Conservation (phyloP, 192 early-diverging fungal genomes). For the Blastocladiella britannica region DNA sequence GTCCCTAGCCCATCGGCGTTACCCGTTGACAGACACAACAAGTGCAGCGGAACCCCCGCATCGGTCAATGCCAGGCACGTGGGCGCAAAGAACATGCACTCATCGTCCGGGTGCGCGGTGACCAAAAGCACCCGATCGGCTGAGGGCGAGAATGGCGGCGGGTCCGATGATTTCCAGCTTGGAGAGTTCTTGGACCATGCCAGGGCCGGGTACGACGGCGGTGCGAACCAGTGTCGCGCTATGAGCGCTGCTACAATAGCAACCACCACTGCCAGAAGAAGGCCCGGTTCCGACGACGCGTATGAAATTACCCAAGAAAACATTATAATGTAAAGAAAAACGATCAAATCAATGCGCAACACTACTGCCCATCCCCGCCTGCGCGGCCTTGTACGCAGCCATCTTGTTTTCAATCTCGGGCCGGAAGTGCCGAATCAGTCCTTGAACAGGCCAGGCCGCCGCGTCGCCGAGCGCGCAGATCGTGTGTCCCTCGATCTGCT, state of each 20-base stretch:
- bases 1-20: slow-evolving; percentile 19
- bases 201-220: no score
- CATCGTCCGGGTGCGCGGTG: slow-evolving; percentile 90
- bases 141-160: no score
- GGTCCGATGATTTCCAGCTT: no score
- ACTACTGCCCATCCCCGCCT: no score
- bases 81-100: slow-evolving; percentile 94
- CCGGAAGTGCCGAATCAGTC: slow-evolving; percentile 81
- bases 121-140: slow-evolving; percentile 33
- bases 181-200: no score
- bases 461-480: slow-evolving; percentile 98
- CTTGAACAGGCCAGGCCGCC: slow-evolving; percentile 93
- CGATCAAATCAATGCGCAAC: no score
- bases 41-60: slow-evolving; percentile 27
- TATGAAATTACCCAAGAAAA: no score
- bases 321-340: no score
- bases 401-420: slow-evolving; percentile 56
- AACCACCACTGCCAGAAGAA: no score
- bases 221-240: no score
- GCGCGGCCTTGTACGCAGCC: slow-evolving; percentile 5
- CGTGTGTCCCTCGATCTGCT: slow-evolving; percentile 99
- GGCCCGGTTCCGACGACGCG: no score
- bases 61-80: slow-evolving; percentile 38
- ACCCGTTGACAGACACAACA: slow-evolving; percentile 75
- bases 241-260: no score